Conservation (phyloP, 176 grass and related monocot species). For the Triticum timopheevii region DNA sequence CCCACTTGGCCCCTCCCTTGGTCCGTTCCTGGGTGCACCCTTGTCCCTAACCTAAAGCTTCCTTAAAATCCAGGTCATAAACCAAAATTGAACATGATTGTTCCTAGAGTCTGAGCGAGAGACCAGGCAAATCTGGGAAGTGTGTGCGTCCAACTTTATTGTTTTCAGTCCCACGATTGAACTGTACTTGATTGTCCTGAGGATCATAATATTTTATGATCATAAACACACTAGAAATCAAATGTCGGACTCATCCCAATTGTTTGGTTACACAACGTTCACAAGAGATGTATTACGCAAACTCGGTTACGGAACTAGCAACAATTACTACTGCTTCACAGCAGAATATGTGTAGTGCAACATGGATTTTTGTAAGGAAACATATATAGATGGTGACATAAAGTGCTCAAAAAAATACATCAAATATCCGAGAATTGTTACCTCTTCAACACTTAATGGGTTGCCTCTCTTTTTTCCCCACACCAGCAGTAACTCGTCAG, state of each 20-base stretch:
- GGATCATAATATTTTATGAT: slow-evolving; percentile 15
- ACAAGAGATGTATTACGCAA: background rate
- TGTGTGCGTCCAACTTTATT: background rate
- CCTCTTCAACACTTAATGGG: slow-evolving; percentile 78
- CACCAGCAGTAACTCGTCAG: slow-evolving; percentile 74
- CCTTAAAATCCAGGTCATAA: slow-evolving; percentile 6
- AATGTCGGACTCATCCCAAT: slow-evolving; percentile 1
- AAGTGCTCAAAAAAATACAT: slow-evolving; percentile 22
- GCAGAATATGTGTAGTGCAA: slow-evolving; percentile 7
- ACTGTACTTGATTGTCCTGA: background rate
- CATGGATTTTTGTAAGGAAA: background rate
- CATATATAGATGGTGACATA: slow-evolving; percentile 20
- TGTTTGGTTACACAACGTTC: background rate
- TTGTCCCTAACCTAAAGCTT: background rate
- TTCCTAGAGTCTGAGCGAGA: slow-evolving; percentile 2
- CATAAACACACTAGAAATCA: slow-evolving; percentile 8
- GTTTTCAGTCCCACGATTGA: background rate
- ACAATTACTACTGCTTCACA: slow-evolving; percentile 12
- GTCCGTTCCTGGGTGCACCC: too few relatives aligned
- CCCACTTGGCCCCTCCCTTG: too few relatives aligned
- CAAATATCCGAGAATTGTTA: slow-evolving; percentile 22
- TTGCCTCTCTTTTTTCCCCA: slow-evolving; percentile 90
- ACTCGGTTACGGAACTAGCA: slow-evolving; percentile 21
- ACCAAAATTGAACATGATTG: background rate
- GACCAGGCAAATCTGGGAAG: background rate